Percentiles rank a stretch among this genome's conserved stretches.
These are phyloP conservation scores for Primulina tabacum DNA, from an alignment of 257 asterid genomes.

Conservation along the genomic window DNA sequence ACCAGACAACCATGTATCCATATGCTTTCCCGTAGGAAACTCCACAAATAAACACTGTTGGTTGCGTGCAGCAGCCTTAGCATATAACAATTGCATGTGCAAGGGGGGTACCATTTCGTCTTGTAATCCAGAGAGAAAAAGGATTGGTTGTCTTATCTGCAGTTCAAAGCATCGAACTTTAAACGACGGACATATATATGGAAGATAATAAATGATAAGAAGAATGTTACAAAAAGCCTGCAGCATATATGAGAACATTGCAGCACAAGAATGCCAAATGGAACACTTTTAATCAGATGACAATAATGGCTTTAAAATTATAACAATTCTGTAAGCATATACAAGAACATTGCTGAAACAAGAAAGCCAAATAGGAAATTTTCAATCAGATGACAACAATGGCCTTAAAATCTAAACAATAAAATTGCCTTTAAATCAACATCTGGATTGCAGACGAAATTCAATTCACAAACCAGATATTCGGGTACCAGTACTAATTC, in stretches of 20 bases:
- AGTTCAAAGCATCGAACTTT: constrained; percentile 22
- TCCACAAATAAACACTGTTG: constrained; percentile 63
- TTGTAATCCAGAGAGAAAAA: constrained; percentile 87
- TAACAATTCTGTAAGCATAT: background rate
- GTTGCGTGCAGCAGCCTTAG: constrained; percentile 89
- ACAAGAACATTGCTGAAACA: background rate
- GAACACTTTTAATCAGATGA: background rate
- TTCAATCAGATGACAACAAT: background rate
- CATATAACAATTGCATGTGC: constrained; percentile 91
- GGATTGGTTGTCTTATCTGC: constrained; percentile 87
- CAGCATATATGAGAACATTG: background rate
- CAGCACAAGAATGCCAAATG: background rate
- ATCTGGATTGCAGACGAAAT: background rate
- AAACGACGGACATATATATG: background rate
- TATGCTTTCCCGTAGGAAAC: constrained; percentile 92
- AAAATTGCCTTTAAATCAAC: background rate
- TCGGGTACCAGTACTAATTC: background rate
- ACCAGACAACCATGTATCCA: constrained; percentile 94
- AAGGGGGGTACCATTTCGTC: constrained; percentile 97
- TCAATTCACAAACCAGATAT: background rate
- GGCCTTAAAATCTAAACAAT: background rate
- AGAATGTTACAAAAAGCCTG: background rate
- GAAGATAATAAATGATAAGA: constrained; percentile 4
- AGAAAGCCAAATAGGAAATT: constrained; percentile 1
- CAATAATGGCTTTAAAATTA: no score